Conservation (phyloP, 2,329 filamentous ascomycete genomes). For the Alternaria solani region DNA sequence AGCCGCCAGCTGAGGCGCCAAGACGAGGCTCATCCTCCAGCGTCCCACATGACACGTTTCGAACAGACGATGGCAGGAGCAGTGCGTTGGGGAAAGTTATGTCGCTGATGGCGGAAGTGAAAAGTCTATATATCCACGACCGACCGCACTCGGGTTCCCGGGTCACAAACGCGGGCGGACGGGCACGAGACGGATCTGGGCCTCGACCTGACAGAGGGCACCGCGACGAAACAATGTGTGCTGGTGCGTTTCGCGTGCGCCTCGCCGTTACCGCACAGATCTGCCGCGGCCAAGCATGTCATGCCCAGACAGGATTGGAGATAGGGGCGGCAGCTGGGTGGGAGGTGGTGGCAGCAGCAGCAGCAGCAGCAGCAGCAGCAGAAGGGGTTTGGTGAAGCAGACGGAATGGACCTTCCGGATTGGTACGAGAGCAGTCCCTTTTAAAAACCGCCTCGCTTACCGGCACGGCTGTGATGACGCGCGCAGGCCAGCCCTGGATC, state of each 20-base stretch:
- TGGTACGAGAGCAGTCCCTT: slow-evolving; percentile 10
- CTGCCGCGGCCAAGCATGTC: slow-evolving; percentile 1
- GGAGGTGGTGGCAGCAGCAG: no score
- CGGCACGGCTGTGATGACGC: slow-evolving; percentile 44
- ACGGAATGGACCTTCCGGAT: slow-evolving; percentile 14
- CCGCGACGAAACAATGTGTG: slow-evolving; percentile 16
- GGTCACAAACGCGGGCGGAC: slow-evolving; percentile 7
- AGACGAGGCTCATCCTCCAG: slow-evolving; percentile 20
- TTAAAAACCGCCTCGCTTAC: slow-evolving; percentile 30
- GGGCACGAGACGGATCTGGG: slow-evolving; percentile 13
- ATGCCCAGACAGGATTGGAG: neutral
- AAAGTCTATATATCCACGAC: neutral
- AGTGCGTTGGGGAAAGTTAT: neutral
- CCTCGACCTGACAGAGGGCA: slow-evolving; percentile 8
- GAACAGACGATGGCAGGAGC: neutral
- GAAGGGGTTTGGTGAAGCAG: slow-evolving; percentile 2
- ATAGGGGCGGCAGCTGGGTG: neutral
- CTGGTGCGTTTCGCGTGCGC: slow-evolving; percentile 29
- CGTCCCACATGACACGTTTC: neutral
- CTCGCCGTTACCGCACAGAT: slow-evolving; percentile 17
- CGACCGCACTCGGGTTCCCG: slow-evolving; percentile 1
- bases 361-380: neutral
- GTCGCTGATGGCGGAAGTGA: neutral
- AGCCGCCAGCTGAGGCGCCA: slow-evolving; percentile 11
- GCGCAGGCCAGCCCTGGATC: slow-evolving; percentile 43